phyloP scores from a whole-genome alignment of 164 flowering plant genomes.

The Saururus chinensis region DNA sequence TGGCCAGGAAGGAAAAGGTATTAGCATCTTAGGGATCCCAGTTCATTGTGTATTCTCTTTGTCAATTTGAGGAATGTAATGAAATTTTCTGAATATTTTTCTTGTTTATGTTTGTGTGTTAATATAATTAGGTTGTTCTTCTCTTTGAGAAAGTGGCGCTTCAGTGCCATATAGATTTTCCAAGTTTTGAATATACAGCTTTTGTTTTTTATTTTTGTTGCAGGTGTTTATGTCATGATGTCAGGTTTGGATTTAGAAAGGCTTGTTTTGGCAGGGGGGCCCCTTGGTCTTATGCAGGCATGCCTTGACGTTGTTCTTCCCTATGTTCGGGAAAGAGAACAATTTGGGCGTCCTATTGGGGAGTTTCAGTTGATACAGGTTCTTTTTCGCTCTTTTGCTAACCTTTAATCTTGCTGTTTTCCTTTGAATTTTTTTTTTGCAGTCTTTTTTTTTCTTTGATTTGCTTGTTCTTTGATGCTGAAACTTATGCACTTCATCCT shows the following conservation, averaged over 20 bases:
- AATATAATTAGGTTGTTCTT: background rate
- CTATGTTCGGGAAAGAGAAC: conserved; percentile 78
- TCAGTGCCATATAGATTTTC: background rate
- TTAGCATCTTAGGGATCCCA: background rate
- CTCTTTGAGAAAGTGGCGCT: background rate
- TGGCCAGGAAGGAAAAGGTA: conserved; percentile 99
- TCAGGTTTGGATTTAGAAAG: conserved; percentile 96
- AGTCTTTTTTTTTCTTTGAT: background rate
- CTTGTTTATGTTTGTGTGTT: background rate
- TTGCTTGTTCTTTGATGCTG: conserved; percentile 2
- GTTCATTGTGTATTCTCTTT: background rate
- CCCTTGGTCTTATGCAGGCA: conserved; percentile 96
- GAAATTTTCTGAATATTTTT: background rate
- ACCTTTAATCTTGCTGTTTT: background rate
- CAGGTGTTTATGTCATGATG: conserved; percentile 99
- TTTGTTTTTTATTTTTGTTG: conserved; percentile 11
- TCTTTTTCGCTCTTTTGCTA: background rate
- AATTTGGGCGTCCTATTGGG: conserved; percentile 91
- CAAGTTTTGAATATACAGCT: background rate
- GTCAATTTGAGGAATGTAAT: too few species aligned
- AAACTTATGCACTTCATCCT: background rate
- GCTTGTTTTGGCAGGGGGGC: conserved; percentile 93
- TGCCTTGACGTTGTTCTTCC: conserved; percentile 93
- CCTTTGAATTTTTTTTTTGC: too few species aligned
- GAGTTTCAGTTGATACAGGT: conserved; percentile 99